These are phyloP conservation scores for Penicillium janthinellum DNA, from an alignment of 2,329 filamentous ascomycete species.

Conservation along the genomic window DNA sequence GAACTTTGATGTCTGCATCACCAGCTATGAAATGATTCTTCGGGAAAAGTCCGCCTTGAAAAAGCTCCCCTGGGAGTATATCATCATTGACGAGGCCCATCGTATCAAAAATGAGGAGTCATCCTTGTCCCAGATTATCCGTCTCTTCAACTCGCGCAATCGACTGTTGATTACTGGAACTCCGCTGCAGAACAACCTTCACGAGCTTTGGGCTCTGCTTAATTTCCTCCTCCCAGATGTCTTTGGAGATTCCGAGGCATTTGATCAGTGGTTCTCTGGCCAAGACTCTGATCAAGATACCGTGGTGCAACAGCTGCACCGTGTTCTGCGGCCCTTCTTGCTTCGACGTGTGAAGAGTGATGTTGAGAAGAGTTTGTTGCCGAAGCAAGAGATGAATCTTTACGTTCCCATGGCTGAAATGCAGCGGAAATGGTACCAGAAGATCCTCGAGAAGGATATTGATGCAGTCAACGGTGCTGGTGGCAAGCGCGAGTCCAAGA, in stretches of 20 bases:
- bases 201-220: slow-evolving; percentile 95
- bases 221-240: slow-evolving; percentile 98
- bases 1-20: slow-evolving; percentile 97
- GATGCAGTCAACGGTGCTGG: slow-evolving; percentile 96
- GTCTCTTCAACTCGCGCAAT: slow-evolving; percentile 93
- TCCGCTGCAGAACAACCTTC: slow-evolving; percentile 94
- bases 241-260: slow-evolving; percentile 93
- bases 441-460: slow-evolving; percentile 98
- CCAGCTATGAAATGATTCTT: slow-evolving; percentile 98
- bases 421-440: slow-evolving; percentile 99
- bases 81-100: slow-evolving; percentile 97
- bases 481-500: slow-evolving; percentile 97
- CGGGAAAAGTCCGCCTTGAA: slow-evolving; percentile 92
- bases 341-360: slow-evolving; percentile 95
- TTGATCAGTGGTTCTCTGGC: slow-evolving; percentile 96
- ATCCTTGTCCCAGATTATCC: slow-evolving; percentile 92
- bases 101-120: slow-evolving; percentile 99
- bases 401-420: slow-evolving; percentile 99
- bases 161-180: slow-evolving; percentile 94
- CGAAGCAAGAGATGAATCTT: slow-evolving; percentile 96
- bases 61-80: slow-evolving; percentile 99
- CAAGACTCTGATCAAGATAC: slow-evolving; percentile 90
- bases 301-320: slow-evolving; percentile 93
- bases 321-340: slow-evolving; percentile 88
- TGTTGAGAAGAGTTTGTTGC: slow-evolving; percentile 94